Evolutionary conservation across 345 rosid species (phyloP).

Genomic region (Punica granatum): DNA sequence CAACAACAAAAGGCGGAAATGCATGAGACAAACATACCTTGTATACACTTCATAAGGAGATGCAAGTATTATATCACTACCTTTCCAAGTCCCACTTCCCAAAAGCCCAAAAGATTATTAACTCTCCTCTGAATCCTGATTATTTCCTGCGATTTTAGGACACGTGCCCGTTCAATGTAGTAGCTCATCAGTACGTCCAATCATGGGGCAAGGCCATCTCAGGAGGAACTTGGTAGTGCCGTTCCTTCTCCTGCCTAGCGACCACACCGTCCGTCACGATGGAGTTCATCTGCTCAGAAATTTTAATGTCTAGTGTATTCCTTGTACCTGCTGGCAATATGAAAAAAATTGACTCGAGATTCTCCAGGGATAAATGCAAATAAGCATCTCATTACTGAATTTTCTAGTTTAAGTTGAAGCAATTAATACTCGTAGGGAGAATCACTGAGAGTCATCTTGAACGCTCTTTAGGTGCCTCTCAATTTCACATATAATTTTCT

Average conservation of each 20-base stretch:
- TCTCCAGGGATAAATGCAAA: not conserved
- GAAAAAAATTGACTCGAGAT: not conserved
- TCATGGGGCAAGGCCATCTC: constrained; percentile 11
- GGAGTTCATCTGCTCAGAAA: not conserved
- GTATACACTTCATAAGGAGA: not conserved
- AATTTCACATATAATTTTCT: no score
- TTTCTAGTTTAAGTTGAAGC: not conserved
- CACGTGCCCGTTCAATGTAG: not conserved
- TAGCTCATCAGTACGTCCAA: constrained; percentile 8
- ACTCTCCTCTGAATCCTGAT: not conserved
- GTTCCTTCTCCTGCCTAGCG: not conserved
- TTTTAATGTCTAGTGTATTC: not conserved
- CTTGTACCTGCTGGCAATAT: not conserved
- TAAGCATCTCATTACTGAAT: not conserved
- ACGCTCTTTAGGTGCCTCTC: no score
- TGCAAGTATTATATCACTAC: not conserved
- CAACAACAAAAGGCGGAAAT: not conserved
- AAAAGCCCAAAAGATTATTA: not conserved
- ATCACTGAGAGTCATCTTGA: not conserved
- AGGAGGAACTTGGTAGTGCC: not conserved
- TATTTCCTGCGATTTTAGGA: not conserved
- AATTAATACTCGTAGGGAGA: not conserved
- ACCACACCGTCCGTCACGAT: not conserved
- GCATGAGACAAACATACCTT: not conserved
- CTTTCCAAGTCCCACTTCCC: not conserved